Base-by-base conservation (phyloP, 2,329 filamentous ascomycete genomes). In the Mycosphaerelloides madeirae region DNA sequence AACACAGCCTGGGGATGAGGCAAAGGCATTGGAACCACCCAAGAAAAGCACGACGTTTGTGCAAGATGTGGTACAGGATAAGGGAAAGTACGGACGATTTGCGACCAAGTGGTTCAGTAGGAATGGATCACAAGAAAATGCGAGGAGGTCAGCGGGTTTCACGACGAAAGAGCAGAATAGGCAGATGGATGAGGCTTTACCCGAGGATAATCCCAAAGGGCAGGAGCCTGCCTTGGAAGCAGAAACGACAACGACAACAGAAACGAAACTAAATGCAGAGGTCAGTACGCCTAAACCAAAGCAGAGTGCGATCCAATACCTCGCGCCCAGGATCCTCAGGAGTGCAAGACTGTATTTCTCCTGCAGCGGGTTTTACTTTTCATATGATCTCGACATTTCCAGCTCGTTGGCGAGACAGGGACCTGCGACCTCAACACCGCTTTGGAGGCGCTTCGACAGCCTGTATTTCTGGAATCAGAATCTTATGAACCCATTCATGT, bases 371-470 rank as follows among this genome's bases (percentile, higher is more conserved):
- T 97, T 96, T 66, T 97, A 85, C 71, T 98, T 91, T 65, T 90
- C 90, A 0, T 96, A 98, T 64, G 93, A 98, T 53, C 78, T 91
- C 62, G 90, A 98, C 63, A 79, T 98, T 39, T 97, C 93, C 1
- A 79, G 84, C 44, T 81, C 78, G 43, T 64, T 78, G 49, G 64
- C 65, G 41, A 48, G 63, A 65, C 29, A 66, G 71, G 56, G 64
- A 66, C 57, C 62, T 25, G 66, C 59, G 18, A 67, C 69, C 12
- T 74, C 76, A 35, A 55, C 79, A 3, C 83, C 89, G 5, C 70
- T 95, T 3, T 78, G 87, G 63, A 79, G 79, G 51, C 75, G 79
- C 46, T 88, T 84, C 16, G 87, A 96, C 63, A 35, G 19, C 20
- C 40, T 57, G 62, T 97, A 84, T 66, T 97, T 96, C 65, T 98